Base-by-base conservation (phyloP, 1,284 basidiomycete species). In the Puccinia horiana region DNA sequence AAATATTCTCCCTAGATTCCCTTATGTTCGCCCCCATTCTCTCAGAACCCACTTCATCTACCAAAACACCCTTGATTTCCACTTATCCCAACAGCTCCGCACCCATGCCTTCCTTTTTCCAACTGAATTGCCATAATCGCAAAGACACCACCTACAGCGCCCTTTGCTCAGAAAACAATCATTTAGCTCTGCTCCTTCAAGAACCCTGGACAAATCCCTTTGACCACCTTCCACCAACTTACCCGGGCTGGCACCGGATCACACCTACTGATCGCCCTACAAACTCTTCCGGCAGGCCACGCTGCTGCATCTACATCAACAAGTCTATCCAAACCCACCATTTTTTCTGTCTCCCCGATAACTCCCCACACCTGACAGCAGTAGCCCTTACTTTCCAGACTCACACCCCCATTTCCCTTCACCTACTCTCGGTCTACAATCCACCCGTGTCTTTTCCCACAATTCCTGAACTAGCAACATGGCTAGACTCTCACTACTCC, bases 51-150 rank as follows among this genome's bases (percentile, higher is more conserved):
- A n/a, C 16, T 16, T 47, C 44, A 47, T 26, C 42, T 20, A 26
- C 67, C 11, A 37, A 37, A 18, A 58, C 8, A 2, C 8, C 1
- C 67, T 26, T n/a, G n/a, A n/a, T 23, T 44, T 26, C 67, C 44
- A 2, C n/a, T 40, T 44, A n/a, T 23, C 14, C 44, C 9, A n/a
- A n/a, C n/a, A n/a, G n/a, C n/a, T n/a, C n/a, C n/a, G n/a, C n/a
- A n/a, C n/a, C n/a, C n/a, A n/a, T n/a, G n/a, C n/a, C n/a, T n/a
- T 44, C 67, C 67, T 26, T 70, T n/a, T 26, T 70, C 1, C 67
- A 74, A 35, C 72, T 74, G 4, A 74, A 74, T 29, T 74, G 72
- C 42, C 72, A 74, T 37, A 74, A 74, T 20, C 72, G 49, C 6
- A 54, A 74, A 35, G 72, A 74, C 35, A 74, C 72, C 20, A 74